A percentile compares a stretch with the other conserved stretches of the same genome.
Evolutionary conservation across 768 basidiomycete genomes (phyloP).

Genomic region (Tylopilus plumbeoviolaceoides): DNA sequence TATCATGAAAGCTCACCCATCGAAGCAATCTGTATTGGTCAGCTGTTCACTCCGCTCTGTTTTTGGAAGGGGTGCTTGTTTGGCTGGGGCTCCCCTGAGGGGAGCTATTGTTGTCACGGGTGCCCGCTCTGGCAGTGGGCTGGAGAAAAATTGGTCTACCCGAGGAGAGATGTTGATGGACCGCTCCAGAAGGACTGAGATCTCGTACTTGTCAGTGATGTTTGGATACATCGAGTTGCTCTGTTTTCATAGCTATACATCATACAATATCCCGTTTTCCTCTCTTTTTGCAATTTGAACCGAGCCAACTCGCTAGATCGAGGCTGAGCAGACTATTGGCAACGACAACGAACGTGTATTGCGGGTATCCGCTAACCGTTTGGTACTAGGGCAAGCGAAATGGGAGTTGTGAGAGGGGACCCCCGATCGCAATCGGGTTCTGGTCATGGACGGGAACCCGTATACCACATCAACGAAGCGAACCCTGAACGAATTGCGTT

Average conservation of each 20-base stretch:
- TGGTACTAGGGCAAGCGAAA: slow-evolving; percentile 16
- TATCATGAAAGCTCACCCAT: slow-evolving; percentile 17
- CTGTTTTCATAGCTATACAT: slow-evolving; percentile 22
- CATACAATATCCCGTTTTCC: slow-evolving; percentile 14
- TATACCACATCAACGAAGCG: slow-evolving; percentile 10
- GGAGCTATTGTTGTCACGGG: slow-evolving; percentile 23
- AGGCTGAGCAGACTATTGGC: not conserved
- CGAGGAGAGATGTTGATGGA: slow-evolving; percentile 23
- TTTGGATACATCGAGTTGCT: slow-evolving; percentile 17
- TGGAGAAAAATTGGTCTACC: slow-evolving; percentile 27
- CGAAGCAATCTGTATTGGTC: slow-evolving; percentile 10
- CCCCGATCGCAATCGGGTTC: slow-evolving; percentile 17
- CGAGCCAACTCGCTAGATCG: not conserved
- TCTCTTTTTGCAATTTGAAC: slow-evolving; percentile 14
- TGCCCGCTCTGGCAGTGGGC: slow-evolving; percentile 31
- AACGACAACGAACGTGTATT: slow-evolving; percentile 4
- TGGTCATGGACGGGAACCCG: slow-evolving; percentile 1
- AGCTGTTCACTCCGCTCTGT: slow-evolving; percentile 9
- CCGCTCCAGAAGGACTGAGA: slow-evolving; percentile 26
- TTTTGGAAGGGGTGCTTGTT: slow-evolving; percentile 8
- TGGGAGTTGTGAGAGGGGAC: slow-evolving; percentile 2
- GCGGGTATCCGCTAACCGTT: not conserved
- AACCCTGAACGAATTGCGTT: slow-evolving; percentile 17
- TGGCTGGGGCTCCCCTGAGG: slow-evolving; percentile 21
- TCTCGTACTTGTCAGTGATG: slow-evolving; percentile 20